Conservation (phyloP, 2,329 filamentous ascomycete genomes). For the Fonsecaea multimorphosa region DNA sequence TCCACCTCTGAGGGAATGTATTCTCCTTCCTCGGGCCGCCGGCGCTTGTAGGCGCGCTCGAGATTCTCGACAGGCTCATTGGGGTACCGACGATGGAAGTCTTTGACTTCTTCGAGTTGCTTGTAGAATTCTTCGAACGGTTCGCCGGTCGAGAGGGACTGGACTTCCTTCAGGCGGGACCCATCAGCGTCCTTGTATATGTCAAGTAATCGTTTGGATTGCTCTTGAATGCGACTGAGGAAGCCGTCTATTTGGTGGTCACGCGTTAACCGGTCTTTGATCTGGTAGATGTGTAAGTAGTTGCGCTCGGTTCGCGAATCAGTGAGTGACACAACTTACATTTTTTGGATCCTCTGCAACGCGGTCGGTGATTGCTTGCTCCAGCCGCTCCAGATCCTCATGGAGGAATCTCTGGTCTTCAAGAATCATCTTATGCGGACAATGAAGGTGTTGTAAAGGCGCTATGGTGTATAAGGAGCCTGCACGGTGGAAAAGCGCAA, state of each 20-base stretch:
- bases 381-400: slow-evolving; percentile 94
- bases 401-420: slow-evolving; percentile 94
- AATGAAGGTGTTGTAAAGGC: neutral
- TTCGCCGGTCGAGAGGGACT: slow-evolving; percentile 81
- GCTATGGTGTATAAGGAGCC: neutral
- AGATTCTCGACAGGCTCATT: slow-evolving; percentile 95
- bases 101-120: slow-evolving; percentile 78
- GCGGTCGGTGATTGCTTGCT: slow-evolving; percentile 90
- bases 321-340: slow-evolving; percentile 60
- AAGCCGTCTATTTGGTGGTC: slow-evolving; percentile 92
- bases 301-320: neutral
- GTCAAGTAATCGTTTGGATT: slow-evolving; percentile 78
- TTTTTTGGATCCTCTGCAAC: slow-evolving; percentile 87
- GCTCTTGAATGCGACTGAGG: slow-evolving; percentile 82
- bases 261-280: slow-evolving; percentile 84
- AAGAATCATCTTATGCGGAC: slow-evolving; percentile 68
- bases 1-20: slow-evolving; percentile 74
- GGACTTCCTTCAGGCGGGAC: slow-evolving; percentile 76
- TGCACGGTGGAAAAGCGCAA: slow-evolving; percentile 1
- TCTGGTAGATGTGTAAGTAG: slow-evolving; percentile 56
- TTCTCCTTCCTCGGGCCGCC: slow-evolving; percentile 68
- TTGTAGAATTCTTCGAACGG: slow-evolving; percentile 91
- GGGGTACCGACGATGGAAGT: slow-evolving; percentile 88
- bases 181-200: slow-evolving; percentile 84
- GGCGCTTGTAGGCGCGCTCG: slow-evolving; percentile 85